Evolutionary conservation across 768 basidiomycete genomes (phyloP).

Genomic region (Naganishia onofrii): DNA sequence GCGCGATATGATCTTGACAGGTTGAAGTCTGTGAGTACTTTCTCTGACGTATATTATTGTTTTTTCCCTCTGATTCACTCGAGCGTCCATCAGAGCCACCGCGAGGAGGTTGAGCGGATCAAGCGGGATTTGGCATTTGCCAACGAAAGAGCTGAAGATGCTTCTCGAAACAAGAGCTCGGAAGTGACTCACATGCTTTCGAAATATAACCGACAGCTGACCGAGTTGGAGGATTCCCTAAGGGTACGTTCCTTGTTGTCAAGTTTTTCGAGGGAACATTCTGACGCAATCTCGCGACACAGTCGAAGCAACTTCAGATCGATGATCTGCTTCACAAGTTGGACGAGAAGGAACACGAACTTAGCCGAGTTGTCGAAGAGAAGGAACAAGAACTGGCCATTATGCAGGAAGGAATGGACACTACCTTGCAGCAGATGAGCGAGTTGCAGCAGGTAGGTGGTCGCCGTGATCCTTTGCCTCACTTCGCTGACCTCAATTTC

Average conservation of each 20-base stretch:
- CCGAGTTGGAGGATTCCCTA: conserved; percentile 92
- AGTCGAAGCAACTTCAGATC: conserved; percentile 95
- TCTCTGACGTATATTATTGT: not conserved
- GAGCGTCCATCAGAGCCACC: conserved; percentile 63
- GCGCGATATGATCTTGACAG: conserved; percentile 93
- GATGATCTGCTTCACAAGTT: conserved; percentile 84
- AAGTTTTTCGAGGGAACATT: not conserved
- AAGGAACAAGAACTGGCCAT: conserved; percentile 96
- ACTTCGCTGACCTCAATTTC: too few species aligned
- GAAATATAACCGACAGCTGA: conserved; percentile 93
- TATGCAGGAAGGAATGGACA: conserved; percentile 91
- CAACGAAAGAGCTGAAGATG: conserved; percentile 96
- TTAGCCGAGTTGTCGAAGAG: conserved; percentile 83
- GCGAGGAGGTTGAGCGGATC: conserved; percentile 88
- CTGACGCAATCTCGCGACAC: conserved; percentile 10
- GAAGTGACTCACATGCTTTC: conserved; percentile 82
- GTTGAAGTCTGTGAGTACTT: conserved; percentile 64
- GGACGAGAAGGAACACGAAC: conserved; percentile 67
- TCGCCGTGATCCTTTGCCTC: too few species aligned
- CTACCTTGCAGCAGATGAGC: conserved; percentile 78
- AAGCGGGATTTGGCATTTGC: conserved; percentile 90
- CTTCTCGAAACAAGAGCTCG: conserved; percentile 81
- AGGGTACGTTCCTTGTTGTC: conserved; percentile 59
- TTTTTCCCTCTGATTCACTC: conserved; percentile 5
- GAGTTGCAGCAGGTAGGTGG: conserved; percentile 74